These are phyloP conservation scores for Mycena haematopus DNA, from an alignment of 768 basidiomycete genomes.

Conservation along the genomic window DNA sequence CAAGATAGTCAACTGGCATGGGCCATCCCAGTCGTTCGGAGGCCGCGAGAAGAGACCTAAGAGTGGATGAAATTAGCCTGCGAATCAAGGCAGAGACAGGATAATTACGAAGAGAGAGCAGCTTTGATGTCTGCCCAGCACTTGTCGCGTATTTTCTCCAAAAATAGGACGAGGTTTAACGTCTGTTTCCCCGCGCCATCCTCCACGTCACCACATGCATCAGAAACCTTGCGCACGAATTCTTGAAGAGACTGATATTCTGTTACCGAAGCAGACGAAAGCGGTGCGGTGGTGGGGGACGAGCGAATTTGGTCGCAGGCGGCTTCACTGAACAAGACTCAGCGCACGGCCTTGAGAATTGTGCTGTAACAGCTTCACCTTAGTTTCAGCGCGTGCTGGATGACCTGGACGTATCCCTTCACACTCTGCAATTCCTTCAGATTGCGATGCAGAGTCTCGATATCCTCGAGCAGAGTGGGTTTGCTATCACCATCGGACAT, in stretches of 20 bases:
- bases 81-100: not conserved
- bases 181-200: constrained; percentile 53
- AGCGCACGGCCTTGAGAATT: not conserved
- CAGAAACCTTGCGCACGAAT: constrained; percentile 59
- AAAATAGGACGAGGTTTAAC: constrained; percentile 66
- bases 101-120: constrained; percentile 64
- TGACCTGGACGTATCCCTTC: constrained; percentile 74
- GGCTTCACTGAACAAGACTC: constrained; percentile 53
- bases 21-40: constrained; percentile 91
- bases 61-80: constrained; percentile 10
- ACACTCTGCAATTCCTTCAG: constrained; percentile 80
- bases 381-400: constrained; percentile 71
- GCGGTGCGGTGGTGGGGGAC: constrained; percentile 40
- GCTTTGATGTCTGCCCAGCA: constrained; percentile 83
- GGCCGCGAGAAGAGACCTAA: constrained; percentile 65
- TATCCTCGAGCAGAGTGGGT: constrained; percentile 78
- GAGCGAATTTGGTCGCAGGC: constrained; percentile 60
- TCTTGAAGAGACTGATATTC: constrained; percentile 66
- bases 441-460: constrained; percentile 80
- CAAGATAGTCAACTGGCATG: constrained; percentile 66
- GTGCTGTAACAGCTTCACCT: constrained; percentile 55
- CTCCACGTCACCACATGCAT: constrained; percentile 52
- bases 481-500: constrained; percentile 52
- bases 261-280: constrained; percentile 55
- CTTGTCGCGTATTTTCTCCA: constrained; percentile 65